These are phyloP conservation scores for Ophiosphaerella narmari DNA, from an alignment of 2,329 filamentous ascomycete genomes.

Conservation along the genomic window DNA sequence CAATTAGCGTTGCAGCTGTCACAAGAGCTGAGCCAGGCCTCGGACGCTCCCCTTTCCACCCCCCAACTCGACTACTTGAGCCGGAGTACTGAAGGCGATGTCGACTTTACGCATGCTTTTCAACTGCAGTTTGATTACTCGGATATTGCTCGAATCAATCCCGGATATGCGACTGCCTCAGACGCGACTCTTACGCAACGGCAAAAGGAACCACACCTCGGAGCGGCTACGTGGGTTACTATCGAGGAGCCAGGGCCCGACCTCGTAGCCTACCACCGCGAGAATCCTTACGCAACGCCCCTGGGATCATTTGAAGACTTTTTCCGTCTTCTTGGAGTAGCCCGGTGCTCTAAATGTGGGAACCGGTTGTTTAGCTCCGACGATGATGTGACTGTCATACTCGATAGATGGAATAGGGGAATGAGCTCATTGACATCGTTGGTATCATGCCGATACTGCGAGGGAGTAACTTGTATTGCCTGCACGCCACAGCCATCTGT, in stretches of 20 bases:
- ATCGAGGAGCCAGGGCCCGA: neutral
- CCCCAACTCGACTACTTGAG: too few species aligned
- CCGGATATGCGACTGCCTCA: neutral
- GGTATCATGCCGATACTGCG: slow-evolving; percentile 24
- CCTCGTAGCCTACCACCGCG: slow-evolving; percentile 3
- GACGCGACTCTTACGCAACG: neutral
- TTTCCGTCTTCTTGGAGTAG: slow-evolving; percentile 10
- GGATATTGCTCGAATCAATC: neutral
- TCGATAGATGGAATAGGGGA: slow-evolving; percentile 20
- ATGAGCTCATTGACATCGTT: slow-evolving; percentile 9
- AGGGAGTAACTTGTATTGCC: slow-evolving; percentile 17
- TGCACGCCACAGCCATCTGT: slow-evolving; percentile 13
- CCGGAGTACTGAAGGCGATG: neutral
- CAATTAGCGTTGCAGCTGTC: too few species aligned
- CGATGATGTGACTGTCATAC: slow-evolving; percentile 12
- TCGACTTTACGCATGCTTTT: slow-evolving; percentile 9
- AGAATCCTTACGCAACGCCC: neutral
- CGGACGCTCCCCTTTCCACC: too few species aligned
- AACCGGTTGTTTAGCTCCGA: slow-evolving; percentile 10
- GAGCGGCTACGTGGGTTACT: neutral
- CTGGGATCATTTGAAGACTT: slow-evolving; percentile 16
- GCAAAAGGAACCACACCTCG: neutral
- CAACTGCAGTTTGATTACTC: slow-evolving; percentile 5
- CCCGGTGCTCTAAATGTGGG: slow-evolving; percentile 17
- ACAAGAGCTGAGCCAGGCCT: too few species aligned